phyloP scores from a whole-genome alignment of 2,329 filamentous ascomycete species.

The Pseudocercospora crystallina region DNA sequence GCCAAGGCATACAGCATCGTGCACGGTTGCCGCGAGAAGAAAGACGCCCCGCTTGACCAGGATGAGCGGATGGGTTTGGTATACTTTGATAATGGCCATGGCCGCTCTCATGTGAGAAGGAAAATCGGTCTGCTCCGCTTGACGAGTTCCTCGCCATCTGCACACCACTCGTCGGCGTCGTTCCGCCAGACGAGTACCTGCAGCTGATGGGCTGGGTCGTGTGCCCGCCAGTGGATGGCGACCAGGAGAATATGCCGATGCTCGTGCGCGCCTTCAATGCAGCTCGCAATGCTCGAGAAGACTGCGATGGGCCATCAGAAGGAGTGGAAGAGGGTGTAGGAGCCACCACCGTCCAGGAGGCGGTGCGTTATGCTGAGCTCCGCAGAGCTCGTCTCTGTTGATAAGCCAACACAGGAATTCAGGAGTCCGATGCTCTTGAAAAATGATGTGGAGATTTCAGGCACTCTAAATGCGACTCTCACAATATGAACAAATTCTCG shows the following conservation, averaged over 20 bases:
- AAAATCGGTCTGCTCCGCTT: conserved; percentile 47
- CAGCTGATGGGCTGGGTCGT: conserved; percentile 49
- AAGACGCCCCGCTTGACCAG: conserved; percentile 46
- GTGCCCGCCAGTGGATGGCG: conserved; percentile 7
- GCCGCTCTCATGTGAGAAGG: conserved; percentile 37
- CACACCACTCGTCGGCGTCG: conserved; percentile 49
- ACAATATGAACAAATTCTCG: too few relatives aligned
- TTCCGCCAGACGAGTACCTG: conserved; percentile 49
- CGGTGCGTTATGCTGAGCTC: conserved; percentile 13
- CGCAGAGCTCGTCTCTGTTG: not conserved
- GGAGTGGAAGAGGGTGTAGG: not conserved
- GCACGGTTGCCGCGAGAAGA: conserved; percentile 51
- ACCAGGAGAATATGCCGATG: conserved; percentile 5
- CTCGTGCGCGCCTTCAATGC: too few relatives aligned
- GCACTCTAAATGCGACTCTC: too few relatives aligned
- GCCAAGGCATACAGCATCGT: conserved; percentile 35
- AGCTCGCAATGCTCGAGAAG: too few relatives aligned
- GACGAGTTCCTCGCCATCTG: conserved; percentile 49
- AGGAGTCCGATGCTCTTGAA: too few relatives aligned
- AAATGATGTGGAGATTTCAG: too few relatives aligned
- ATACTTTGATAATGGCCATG: too few relatives aligned
- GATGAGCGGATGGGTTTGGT: too few relatives aligned
- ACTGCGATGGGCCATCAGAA: too few relatives aligned
- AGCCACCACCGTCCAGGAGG: conserved; percentile 12
- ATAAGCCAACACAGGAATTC: too few relatives aligned